phyloP scores from a whole-genome alignment of 768 basidiomycete species.

The Macrolepiota albuminosa region DNA sequence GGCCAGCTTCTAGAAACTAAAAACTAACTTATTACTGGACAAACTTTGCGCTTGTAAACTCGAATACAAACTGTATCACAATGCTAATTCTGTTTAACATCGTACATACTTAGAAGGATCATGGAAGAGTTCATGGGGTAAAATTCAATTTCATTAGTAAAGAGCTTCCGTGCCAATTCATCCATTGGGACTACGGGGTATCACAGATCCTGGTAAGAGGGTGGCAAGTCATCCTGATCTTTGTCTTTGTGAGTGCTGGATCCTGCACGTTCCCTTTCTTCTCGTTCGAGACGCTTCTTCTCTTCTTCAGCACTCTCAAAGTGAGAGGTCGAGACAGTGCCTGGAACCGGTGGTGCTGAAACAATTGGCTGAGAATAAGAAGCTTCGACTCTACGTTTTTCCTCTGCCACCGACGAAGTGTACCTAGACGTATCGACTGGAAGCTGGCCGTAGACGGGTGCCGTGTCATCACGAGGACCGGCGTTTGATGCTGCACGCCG shows the following conservation, averaged over 20 bases:
- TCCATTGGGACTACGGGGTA: not conserved
- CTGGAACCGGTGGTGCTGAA: slow-evolving; percentile 13
- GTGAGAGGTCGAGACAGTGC: slow-evolving; percentile 10
- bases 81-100: slow-evolving; percentile 10
- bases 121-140: not conserved
- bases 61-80: slow-evolving; percentile 6
- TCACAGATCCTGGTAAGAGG: slow-evolving; percentile 37
- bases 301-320: slow-evolving; percentile 57
- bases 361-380: slow-evolving; percentile 27
- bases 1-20: not conserved
- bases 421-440: slow-evolving; percentile 13
- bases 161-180: not conserved
- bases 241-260: slow-evolving; percentile 12
- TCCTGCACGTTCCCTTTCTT: slow-evolving; percentile 55
- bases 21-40: not conserved
- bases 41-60: not conserved
- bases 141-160: not conserved
- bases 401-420: slow-evolving; percentile 54
- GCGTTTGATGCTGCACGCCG: slow-evolving; percentile 31
- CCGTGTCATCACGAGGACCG: slow-evolving; percentile 25
- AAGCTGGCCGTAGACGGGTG: slow-evolving; percentile 25
- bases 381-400: slow-evolving; percentile 54
- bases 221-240: slow-evolving; percentile 43
- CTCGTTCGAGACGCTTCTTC: slow-evolving; percentile 59
- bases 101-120: slow-evolving; percentile 2